These are phyloP conservation scores for Ganoderma multipileum DNA, from an alignment of 1,284 basidiomycete genomes.

Conservation along the genomic window DNA sequence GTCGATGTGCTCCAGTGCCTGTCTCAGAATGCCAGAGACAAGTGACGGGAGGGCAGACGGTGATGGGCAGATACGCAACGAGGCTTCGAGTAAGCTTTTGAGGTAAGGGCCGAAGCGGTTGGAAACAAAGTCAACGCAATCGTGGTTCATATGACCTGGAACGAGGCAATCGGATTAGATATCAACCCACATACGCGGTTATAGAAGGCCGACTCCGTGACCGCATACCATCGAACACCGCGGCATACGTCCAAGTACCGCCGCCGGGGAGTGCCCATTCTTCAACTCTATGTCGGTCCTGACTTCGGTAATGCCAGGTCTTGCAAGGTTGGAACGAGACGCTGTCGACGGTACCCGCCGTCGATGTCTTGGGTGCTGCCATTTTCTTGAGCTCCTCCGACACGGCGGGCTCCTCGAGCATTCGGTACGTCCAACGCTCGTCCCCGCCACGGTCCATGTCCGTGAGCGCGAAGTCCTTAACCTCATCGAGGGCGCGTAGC, in stretches of 20 bases:
- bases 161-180: constrained; percentile 16
- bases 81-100: constrained; percentile 47
- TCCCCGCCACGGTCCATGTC: constrained; percentile 62
- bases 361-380: constrained; percentile 40
- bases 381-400: constrained; percentile 52
- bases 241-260: constrained; percentile 65
- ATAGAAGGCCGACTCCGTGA: background rate
- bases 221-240: constrained; percentile 64
- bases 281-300: constrained; percentile 63
- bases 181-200: constrained; percentile 7
- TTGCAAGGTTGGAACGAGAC: constrained; percentile 68
- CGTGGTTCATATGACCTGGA: constrained; percentile 66
- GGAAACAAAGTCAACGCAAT: constrained; percentile 61
- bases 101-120: constrained; percentile 54
- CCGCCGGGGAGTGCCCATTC: constrained; percentile 62
- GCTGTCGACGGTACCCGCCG: constrained; percentile 50
- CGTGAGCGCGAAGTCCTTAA: constrained; percentile 58
- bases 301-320: constrained; percentile 51
- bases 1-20: constrained; percentile 50
- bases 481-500: constrained; percentile 56
- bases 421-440: constrained; percentile 62
- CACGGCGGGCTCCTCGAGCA: constrained; percentile 54
- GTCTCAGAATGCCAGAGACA: constrained; percentile 51
- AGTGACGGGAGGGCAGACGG: constrained; percentile 43
- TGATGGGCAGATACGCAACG: constrained; percentile 43